Base-by-base conservation (phyloP, 352 stramenopile species). In the Phytophthora sp. region DNA sequence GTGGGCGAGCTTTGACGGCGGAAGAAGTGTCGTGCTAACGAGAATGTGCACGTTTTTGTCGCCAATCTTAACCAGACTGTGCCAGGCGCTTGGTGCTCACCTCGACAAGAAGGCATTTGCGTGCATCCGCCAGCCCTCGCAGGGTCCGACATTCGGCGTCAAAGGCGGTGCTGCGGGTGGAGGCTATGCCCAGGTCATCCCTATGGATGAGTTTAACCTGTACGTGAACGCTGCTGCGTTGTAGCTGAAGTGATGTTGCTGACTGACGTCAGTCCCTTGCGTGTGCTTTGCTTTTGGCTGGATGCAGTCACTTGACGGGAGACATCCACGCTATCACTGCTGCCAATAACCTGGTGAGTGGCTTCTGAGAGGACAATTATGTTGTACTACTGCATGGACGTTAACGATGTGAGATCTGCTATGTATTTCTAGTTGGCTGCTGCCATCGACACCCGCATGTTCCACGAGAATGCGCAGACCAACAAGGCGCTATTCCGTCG, bases 131-230 rank as follows among this genome's bases (percentile, higher is more conserved):
- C 97, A 99, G 73, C 97, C 98, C 15, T 98, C 82, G 24, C 97
- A 99, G 70, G 98, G 98, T 7, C 98, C 98, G 12, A 99, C 95
- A 26, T 99, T 99, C 79, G 98, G 98, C 29, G 98, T 99, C 71
- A 99, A 99, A 71, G 84, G 87, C 15, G 79, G 86, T 7, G 86
- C 87, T 57, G 87, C 88, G 12, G 87, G 87, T 52, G 88, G 88
- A 42, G 88, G 96, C 26, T 98, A 98, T 74, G 84, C 94, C 4
- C 97, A 99, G 73, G 95, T 98, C 24, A 90, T 98, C 24, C 86
- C 85, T 5, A 94, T 94, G 97, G 97, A 99, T 71, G 96, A 99
- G 71, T 99, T 99, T 73, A 99, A 99, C 79, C 79, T 99, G 66
- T 92, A 76, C 50, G 77, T 71, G 64, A 84, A 86, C 15, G 7